A percentile compares a stretch with the other conserved stretches of the same genome.
Conservation (phyloP, 257 asterid species). For the Rehmannia glutinosa region DNA sequence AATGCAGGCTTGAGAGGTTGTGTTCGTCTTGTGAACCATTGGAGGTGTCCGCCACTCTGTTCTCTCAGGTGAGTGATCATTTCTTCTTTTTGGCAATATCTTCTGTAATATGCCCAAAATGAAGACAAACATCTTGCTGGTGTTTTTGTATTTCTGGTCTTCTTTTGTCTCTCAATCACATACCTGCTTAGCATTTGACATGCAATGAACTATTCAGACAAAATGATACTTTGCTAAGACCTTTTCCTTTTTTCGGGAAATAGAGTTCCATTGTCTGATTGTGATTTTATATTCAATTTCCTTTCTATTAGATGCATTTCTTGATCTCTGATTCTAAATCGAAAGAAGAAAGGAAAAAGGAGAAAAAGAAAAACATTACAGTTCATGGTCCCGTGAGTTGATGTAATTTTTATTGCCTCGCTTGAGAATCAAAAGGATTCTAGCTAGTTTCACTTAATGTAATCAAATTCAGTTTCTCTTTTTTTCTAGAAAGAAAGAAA, state of each 20-base stretch:
- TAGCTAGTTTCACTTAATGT: neutral
- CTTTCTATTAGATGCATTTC: too few relatives aligned
- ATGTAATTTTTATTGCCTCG: neutral
- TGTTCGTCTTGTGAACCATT: slow-evolving; percentile 29
- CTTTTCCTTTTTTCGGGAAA: neutral
- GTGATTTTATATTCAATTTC: too few relatives aligned
- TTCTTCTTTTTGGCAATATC: too few relatives aligned
- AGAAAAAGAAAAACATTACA: neutral
- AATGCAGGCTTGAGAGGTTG: slow-evolving; percentile 25
- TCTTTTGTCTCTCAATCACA: neutral
- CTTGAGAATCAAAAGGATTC: neutral
- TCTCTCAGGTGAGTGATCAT: too few relatives aligned
- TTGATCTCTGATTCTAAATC: too few relatives aligned
- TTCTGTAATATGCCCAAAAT: neutral
- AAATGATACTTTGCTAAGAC: neutral
- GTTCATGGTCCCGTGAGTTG: neutral
- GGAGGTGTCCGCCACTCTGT: too few relatives aligned
- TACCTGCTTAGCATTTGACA: neutral
- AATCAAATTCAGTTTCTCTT: neutral
- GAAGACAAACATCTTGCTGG: neutral
- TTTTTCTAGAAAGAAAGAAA: neutral
- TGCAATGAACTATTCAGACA: neutral
- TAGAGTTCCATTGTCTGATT: neutral
- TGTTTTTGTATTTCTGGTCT: slow-evolving; percentile 4
- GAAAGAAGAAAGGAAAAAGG: neutral